Evolutionary conservation across 441 rosid genomes (phyloP).

Genomic region (Corymbia calophylla): DNA sequence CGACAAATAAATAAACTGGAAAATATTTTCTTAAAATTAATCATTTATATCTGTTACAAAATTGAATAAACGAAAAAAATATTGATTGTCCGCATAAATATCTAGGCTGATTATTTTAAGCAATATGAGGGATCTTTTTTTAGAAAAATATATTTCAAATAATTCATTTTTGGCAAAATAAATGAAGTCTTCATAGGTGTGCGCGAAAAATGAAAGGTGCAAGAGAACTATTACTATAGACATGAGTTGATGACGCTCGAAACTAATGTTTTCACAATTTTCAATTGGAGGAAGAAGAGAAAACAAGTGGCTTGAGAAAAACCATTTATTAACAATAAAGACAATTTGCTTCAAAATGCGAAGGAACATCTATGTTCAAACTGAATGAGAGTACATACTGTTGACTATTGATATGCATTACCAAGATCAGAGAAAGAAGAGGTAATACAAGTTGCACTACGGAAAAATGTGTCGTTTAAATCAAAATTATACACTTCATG

Average conservation of each 20-base stretch:
- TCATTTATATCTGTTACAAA: neutral
- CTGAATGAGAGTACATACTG: neutral
- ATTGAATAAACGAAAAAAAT: neutral
- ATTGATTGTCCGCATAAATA: neutral
- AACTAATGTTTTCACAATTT: neutral
- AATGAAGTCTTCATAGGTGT: neutral
- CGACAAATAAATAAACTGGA: neutral
- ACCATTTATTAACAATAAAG: neutral
- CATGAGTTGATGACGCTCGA: neutral
- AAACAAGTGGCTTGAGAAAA: neutral
- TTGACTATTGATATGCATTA: neutral
- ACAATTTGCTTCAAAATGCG: neutral
- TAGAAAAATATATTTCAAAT: neutral
- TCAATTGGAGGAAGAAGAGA: neutral
- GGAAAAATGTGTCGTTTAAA: neutral
- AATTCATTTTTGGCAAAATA: neutral
- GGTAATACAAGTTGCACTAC: neutral
- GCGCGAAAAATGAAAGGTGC: fast-evolving
- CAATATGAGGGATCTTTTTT: neutral
- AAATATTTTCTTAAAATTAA: neutral
- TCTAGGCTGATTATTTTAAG: neutral
- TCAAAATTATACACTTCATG: neutral
- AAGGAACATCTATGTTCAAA: neutral
- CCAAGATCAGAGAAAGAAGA: neutral
- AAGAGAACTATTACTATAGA: neutral